These are phyloP conservation scores for Adansonia digitata DNA, from an alignment of 345 rosid genomes.

Conservation along the genomic window DNA sequence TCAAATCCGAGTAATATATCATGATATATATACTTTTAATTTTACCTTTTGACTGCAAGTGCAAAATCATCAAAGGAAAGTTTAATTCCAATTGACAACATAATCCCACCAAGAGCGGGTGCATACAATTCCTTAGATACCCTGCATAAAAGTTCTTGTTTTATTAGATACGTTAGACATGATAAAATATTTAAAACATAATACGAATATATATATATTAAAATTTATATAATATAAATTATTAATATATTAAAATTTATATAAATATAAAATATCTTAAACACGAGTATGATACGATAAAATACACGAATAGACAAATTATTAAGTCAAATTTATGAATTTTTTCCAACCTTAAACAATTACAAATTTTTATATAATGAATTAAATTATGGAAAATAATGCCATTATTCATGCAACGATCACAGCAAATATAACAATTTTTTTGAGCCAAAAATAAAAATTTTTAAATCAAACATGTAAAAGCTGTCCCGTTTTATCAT, in stretches of 20 bases:
- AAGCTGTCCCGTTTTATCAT: neutral
- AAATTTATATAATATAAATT: too few relatives aligned
- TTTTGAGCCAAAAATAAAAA: too few relatives aligned
- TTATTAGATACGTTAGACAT: too few relatives aligned
- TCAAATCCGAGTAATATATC: too few relatives aligned
- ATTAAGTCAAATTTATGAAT: too few relatives aligned
- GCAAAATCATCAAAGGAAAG: constrained; percentile 84
- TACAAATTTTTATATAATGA: neutral
- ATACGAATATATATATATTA: too few relatives aligned
- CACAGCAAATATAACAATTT: neutral
- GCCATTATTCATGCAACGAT: neutral
- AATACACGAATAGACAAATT: too few relatives aligned
- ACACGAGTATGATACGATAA: too few relatives aligned
- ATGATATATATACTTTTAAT: too few relatives aligned
- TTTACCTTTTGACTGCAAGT: constrained; percentile 76
- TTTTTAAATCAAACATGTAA: constrained; percentile 19
- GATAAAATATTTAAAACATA: too few relatives aligned
- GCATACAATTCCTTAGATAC: constrained; percentile 90
- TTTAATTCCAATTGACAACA: constrained; percentile 88
- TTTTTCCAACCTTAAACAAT: neutral
- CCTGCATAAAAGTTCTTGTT: constrained; percentile 42
- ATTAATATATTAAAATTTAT: too few relatives aligned
- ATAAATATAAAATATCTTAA: too few relatives aligned
- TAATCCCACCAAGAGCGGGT: constrained; percentile 94
- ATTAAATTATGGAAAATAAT: neutral